These are phyloP conservation scores for Sonneratia caseolaris DNA, from an alignment of 345 rosid species.

Conservation along the genomic window DNA sequence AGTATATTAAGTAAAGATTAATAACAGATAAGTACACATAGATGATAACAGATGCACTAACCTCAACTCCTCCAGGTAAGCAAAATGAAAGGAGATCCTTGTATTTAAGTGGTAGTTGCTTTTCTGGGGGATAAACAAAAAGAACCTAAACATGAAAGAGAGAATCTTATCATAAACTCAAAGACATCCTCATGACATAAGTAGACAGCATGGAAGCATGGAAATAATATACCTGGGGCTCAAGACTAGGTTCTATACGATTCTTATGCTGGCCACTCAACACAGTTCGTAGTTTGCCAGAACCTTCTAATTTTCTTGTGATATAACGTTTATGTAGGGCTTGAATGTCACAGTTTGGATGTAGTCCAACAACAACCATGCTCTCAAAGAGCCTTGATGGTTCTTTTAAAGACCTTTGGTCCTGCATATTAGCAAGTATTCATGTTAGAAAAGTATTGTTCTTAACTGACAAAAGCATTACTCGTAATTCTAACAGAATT, in stretches of 20 bases:
- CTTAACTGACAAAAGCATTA: background rate
- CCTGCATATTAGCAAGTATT: slow-evolving; percentile 33
- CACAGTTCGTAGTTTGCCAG: slow-evolving; percentile 51
- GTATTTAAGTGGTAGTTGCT: slow-evolving; percentile 63
- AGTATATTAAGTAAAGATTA: background rate
- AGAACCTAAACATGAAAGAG: slow-evolving; percentile 48
- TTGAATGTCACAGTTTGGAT: slow-evolving; percentile 77
- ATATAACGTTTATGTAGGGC: slow-evolving; percentile 59
- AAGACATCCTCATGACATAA: background rate
- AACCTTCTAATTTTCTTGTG: slow-evolving; percentile 45
- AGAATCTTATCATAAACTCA: slow-evolving; percentile 11
- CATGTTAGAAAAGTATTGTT: background rate
- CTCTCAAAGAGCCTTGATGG: slow-evolving; percentile 87
- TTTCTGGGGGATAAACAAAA: slow-evolving; percentile 85
- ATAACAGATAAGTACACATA: background rate
- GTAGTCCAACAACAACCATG: slow-evolving; percentile 91
- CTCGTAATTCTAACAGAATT: background rate
- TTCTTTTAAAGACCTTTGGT: slow-evolving; percentile 64
- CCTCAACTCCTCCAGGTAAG: slow-evolving; percentile 96
- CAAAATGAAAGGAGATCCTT: slow-evolving; percentile 90
- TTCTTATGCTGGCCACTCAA: slow-evolving; percentile 51
- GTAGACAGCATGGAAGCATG: slow-evolving; percentile 2
- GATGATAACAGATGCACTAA: slow-evolving; percentile 16
- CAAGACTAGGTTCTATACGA: slow-evolving; percentile 65
- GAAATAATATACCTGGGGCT: slow-evolving; percentile 59